phyloP scores from a whole-genome alignment of 164 flowering plant genomes.

The Chimonanthus salicifolius region DNA sequence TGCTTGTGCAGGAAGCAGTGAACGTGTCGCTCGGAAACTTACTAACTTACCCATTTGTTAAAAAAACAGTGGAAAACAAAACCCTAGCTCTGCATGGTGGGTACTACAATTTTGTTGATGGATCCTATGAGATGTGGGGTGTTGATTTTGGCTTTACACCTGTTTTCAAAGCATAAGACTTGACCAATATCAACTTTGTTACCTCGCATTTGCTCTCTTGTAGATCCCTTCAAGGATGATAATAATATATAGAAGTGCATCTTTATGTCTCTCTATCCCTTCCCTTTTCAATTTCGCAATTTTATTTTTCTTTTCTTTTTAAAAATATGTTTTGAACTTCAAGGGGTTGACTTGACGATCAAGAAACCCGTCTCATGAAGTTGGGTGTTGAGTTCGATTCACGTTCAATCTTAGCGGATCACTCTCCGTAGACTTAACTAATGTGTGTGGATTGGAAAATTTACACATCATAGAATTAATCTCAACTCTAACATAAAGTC shows the following conservation, averaged over 20 bases:
- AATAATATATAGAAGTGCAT: neutral
- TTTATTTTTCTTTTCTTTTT: too few relatives aligned
- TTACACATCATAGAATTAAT: too few relatives aligned
- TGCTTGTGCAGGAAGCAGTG: constrained; percentile 79
- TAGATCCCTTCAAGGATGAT: neutral
- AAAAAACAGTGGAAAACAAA: constrained; percentile 69
- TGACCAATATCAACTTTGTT: neutral
- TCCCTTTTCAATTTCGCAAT: too few relatives aligned
- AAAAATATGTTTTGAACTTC: too few relatives aligned
- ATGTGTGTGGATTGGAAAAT: too few relatives aligned
- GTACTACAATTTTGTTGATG: constrained; percentile 77
- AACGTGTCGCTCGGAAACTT: constrained; percentile 76
- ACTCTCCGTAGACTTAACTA: too few relatives aligned
- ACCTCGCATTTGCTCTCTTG: neutral
- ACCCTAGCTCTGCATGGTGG: constrained; percentile 85
- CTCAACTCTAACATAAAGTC: too few relatives aligned
- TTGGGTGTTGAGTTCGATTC: too few relatives aligned
- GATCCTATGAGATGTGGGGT: constrained; percentile 74
- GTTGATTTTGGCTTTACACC: constrained; percentile 55
- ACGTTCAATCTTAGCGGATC: too few relatives aligned
- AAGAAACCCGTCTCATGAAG: too few relatives aligned
- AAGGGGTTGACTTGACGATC: too few relatives aligned
- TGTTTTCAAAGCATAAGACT: constrained; percentile 22
- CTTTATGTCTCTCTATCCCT: neutral
- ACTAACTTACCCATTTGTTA: constrained; percentile 84